Percentiles rank a stretch among this genome's conserved stretches.
phyloP scores from a whole-genome alignment of 2,329 filamentous ascomycete genomes.

The Ceratocystis smalleyi region DNA sequence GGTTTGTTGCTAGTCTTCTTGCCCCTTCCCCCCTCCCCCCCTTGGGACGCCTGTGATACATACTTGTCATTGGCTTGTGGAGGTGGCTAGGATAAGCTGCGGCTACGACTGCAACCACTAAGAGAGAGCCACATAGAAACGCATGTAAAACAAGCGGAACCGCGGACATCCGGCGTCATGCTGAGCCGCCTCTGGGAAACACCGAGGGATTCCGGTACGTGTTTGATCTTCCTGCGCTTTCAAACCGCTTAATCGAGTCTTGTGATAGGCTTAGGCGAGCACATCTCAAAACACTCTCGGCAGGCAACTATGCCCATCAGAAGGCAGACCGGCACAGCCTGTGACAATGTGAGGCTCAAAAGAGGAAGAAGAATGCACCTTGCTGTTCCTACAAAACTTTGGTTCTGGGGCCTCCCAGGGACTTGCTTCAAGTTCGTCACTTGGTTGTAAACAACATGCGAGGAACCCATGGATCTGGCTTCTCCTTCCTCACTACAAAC shows the following conservation, averaged over 20 bases:
- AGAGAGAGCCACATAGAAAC: neutral
- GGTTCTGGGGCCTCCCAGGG: neutral
- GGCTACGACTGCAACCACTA: neutral
- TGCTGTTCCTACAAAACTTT: neutral
- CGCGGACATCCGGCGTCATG: neutral
- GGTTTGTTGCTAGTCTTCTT: neutral
- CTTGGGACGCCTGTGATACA: constrained; percentile 2
- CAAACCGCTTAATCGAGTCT: neutral
- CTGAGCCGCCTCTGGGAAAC: neutral
- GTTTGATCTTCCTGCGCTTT: constrained; percentile 3
- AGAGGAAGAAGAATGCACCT: neutral
- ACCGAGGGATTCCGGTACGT: neutral
- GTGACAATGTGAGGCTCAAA: neutral
- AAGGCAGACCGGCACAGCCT: neutral
- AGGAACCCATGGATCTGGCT: neutral
- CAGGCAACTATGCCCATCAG: neutral
- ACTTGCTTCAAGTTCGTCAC: neutral
- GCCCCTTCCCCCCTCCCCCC: neutral
- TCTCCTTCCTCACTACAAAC: neutral
- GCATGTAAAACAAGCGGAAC: constrained; percentile 6
- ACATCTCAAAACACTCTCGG: neutral
- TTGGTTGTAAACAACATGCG: neutral
- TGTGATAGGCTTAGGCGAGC: neutral
- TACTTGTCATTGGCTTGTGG: constrained; percentile 4
- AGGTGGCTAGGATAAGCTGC: too few relatives aligned